Percentiles rank a stretch among this genome's conserved stretches.
Conservation (phyloP, 1,139 yeast genomes). For the Debaryomyces fabryi region DNA sequence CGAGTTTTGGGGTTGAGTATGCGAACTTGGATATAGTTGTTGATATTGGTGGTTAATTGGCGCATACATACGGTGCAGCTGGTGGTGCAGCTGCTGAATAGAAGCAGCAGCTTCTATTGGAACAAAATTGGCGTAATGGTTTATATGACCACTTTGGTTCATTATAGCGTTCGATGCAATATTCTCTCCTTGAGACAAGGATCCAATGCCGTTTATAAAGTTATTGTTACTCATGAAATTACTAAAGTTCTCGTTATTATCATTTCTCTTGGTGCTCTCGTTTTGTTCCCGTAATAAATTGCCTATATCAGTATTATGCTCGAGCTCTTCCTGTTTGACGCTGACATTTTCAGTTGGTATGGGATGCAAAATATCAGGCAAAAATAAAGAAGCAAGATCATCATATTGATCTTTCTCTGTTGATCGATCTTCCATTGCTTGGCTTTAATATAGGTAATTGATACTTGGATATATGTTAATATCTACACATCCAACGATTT, state of each 20-base stretch:
- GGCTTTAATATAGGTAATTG: neutral
- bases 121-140: conserved; percentile 22
- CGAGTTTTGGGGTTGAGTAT: conserved; percentile 11
- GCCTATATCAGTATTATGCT: conserved; percentile 9
- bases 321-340: conserved; percentile 27
- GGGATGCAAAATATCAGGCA: conserved; percentile 45
- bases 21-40: conserved; percentile 15
- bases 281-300: neutral
- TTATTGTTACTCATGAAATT: conserved; percentile 6
- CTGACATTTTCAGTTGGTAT: conserved; percentile 13
- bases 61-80: conserved; percentile 16
- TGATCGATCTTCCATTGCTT: conserved; percentile 11
- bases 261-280: conserved; percentile 9
- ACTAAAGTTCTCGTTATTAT: conserved; percentile 10
- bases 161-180: neutral
- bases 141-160: conserved; percentile 13
- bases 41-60: conserved; percentile 7
- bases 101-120: conserved; percentile 21
- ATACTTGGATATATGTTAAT: neutral
- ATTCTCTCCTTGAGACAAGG: conserved; percentile 2
- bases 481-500: neutral
- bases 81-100: conserved; percentile 11
- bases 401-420: conserved; percentile 32
- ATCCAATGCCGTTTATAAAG: conserved; percentile 3
- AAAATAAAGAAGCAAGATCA: conserved; percentile 46